These are phyloP conservation scores for Rhodofomes roseus DNA, from an alignment of 1,284 basidiomycete species.

Conservation along the genomic window DNA sequence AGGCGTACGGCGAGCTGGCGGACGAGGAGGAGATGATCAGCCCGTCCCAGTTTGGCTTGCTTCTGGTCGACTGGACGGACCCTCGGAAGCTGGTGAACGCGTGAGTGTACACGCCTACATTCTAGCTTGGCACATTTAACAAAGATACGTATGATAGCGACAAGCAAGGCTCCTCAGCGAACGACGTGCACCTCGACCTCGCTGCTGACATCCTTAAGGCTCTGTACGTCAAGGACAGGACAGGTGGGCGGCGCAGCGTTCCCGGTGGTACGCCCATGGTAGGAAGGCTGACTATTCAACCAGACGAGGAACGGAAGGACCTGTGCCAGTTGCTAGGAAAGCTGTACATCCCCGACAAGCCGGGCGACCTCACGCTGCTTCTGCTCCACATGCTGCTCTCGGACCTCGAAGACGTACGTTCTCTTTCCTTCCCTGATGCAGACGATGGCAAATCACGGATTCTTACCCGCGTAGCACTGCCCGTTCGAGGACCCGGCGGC, in stretches of 20 bases:
- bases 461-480: not conserved
- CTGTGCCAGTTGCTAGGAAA: constrained; percentile 78
- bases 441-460: too few relatives aligned
- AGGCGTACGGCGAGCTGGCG: constrained; percentile 65
- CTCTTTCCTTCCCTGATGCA: not conserved
- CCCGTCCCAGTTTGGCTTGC: constrained; percentile 74
- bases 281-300: constrained; percentile 18
- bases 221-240: constrained; percentile 42
- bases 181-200: constrained; percentile 70
- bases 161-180: constrained; percentile 25
- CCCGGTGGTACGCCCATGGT: not conserved
- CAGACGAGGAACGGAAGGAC: constrained; percentile 75
- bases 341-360: constrained; percentile 53
- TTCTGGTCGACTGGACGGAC: constrained; percentile 91
- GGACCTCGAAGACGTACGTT: not conserved
- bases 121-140: constrained; percentile 11
- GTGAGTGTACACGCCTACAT: constrained; percentile 33
- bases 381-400: constrained; percentile 1
- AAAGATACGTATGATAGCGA: constrained; percentile 24
- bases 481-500: constrained; percentile 6
- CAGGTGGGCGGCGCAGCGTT: constrained; percentile 29
- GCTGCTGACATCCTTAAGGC: constrained; percentile 68
- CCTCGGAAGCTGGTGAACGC: constrained; percentile 64
- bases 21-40: constrained; percentile 76
- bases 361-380: constrained; percentile 4